These are phyloP conservation scores for Sordariomycetes sp. DNA, from an alignment of 2,329 filamentous ascomycete species.

Conservation along the genomic window DNA sequence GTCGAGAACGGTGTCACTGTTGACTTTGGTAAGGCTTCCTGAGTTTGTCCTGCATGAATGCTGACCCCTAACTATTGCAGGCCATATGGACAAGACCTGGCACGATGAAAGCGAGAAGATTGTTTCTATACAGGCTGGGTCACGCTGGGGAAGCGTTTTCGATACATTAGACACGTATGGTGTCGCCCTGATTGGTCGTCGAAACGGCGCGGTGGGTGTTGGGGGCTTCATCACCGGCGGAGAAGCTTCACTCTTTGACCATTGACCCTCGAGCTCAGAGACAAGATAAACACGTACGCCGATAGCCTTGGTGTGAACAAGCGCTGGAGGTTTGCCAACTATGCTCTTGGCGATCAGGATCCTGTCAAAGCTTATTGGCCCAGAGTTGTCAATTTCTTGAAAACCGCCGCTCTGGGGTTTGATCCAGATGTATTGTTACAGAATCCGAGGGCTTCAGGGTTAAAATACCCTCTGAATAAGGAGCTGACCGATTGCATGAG, in stretches of 20 bases:
- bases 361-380: too few relatives aligned
- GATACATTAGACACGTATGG: conserved; percentile 13
- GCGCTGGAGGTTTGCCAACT: conserved; percentile 32
- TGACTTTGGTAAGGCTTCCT: conserved; percentile 11
- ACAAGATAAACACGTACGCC: conserved; percentile 14
- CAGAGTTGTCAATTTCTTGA: too few relatives aligned
- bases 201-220: conserved; percentile 19
- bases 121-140: conserved; percentile 31
- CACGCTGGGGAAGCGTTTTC: conserved; percentile 24
- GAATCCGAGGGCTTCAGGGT: too few relatives aligned
- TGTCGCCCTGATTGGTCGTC: conserved; percentile 29
- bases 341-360: conserved; percentile 27
- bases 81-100: conserved; percentile 9
- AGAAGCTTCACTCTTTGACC: conserved; percentile 14
- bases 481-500: too few relatives aligned
- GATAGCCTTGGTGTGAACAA: conserved; percentile 16
- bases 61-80: too few relatives aligned
- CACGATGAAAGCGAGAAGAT: conserved; percentile 16
- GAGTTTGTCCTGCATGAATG: too few relatives aligned
- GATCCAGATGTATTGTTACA: too few relatives aligned
- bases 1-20: conserved; percentile 13
- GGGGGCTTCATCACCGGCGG: conserved; percentile 13
- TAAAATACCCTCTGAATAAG: too few relatives aligned
- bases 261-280: conserved; percentile 12
- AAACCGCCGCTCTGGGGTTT: too few relatives aligned